Conservation (phyloP, 768 basidiomycete genomes). For the Nevesoporus exiguus region DNA sequence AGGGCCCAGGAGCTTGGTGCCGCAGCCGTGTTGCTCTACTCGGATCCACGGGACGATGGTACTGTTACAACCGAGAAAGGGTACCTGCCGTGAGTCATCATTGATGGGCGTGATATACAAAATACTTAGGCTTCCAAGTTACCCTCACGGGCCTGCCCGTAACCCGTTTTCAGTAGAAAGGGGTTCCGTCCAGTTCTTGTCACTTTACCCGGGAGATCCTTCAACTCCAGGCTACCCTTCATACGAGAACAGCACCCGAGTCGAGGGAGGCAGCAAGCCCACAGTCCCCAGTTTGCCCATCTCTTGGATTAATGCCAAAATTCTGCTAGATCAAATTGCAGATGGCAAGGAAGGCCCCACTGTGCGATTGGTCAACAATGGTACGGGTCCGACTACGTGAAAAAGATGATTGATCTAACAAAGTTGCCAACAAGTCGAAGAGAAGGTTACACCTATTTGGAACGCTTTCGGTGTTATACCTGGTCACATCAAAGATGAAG, state of each 20-base stretch:
- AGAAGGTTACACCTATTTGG: constrained; percentile 85
- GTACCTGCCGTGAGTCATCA: constrained; percentile 48
- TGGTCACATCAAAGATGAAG: constrained; percentile 77
- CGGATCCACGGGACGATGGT: constrained; percentile 85
- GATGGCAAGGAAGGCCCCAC: constrained; percentile 35
- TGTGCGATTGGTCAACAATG: constrained; percentile 54
- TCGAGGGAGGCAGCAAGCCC: constrained; percentile 60
- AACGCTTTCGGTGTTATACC: constrained; percentile 83
- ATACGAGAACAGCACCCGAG: constrained; percentile 74
- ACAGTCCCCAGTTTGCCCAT: constrained; percentile 84
- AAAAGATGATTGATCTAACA: not conserved
- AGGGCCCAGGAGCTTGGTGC: constrained; percentile 83
- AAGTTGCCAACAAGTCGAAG: constrained; percentile 51
- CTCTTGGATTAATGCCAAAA: constrained; percentile 79
- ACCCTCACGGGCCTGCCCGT: constrained; percentile 82
- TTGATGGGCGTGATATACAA: not conserved
- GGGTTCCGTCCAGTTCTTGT: constrained; percentile 76
- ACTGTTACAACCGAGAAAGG: constrained; percentile 73
- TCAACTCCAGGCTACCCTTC: constrained; percentile 87
- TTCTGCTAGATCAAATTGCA: constrained; percentile 50
- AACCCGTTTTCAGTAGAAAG: constrained; percentile 83
- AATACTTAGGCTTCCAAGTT: constrained; percentile 10
- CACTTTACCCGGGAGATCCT: constrained; percentile 70
- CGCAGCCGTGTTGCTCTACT: constrained; percentile 74
- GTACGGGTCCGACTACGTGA: constrained; percentile 28